Percentiles rank a stretch among this genome's conserved stretches.
These are phyloP conservation scores for Scheffersomyces amazonensis DNA, from an alignment of 805 yeast species.

Conservation along the genomic window DNA sequence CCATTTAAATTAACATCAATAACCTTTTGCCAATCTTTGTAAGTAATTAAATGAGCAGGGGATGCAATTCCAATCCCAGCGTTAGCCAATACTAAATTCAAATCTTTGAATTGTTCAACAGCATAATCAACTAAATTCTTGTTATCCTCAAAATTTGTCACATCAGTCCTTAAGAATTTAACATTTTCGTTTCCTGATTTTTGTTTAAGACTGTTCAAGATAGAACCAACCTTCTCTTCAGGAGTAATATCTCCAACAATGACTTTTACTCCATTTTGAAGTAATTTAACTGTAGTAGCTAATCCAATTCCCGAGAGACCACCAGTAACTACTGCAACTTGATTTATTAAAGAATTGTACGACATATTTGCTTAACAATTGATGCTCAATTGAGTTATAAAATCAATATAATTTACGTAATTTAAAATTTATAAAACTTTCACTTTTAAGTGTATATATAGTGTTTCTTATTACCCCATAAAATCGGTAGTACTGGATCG, in stretches of 20 bases:
- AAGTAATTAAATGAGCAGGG: slow-evolving; percentile 8
- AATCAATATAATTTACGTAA: too few relatives aligned
- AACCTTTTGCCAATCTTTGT: slow-evolving; percentile 9
- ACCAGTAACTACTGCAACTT: slow-evolving; percentile 14
- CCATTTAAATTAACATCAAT: slow-evolving; percentile 10
- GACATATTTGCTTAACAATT: too few relatives aligned
- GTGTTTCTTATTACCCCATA: too few relatives aligned
- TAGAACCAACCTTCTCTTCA: slow-evolving; percentile 2
- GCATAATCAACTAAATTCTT: slow-evolving; percentile 7
- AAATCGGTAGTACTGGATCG: too few relatives aligned
- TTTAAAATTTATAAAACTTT: too few relatives aligned
- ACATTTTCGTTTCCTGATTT: slow-evolving; percentile 4
- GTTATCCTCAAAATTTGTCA: slow-evolving; percentile 6
- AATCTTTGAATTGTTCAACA: slow-evolving; percentile 6
- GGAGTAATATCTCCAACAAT: slow-evolving; percentile 11
- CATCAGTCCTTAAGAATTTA: slow-evolving; percentile 7
- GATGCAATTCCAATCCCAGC: slow-evolving; percentile 10
- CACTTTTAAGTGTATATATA: too few relatives aligned
- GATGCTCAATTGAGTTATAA: too few relatives aligned
- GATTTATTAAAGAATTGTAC: slow-evolving; percentile 8
- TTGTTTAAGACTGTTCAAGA: slow-evolving; percentile 2
- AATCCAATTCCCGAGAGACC: slow-evolving; percentile 17
- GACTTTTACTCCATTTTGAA: slow-evolving; percentile 14
- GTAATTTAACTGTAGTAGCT: slow-evolving; percentile 11
- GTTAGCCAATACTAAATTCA: slow-evolving; percentile 11